Evolutionary conservation across 2,329 filamentous ascomycete genomes (phyloP), one percentile per base, ranked within the genome.

Genomic region (Emmonsiellopsis sp.): DNA sequence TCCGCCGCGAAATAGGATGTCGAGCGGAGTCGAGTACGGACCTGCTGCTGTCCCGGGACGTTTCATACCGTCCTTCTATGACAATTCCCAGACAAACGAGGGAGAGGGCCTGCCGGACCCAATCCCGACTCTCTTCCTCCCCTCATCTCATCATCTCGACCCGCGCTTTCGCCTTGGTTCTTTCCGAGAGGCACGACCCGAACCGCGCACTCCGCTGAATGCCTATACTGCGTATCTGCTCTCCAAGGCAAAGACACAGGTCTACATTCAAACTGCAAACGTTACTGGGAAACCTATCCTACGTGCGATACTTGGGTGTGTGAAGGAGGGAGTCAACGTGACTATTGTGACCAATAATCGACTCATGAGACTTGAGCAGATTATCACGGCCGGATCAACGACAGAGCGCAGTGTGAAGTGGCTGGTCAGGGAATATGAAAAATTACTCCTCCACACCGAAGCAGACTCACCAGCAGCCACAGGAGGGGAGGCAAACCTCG

Each of bases 301-400:
- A 0, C 69, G 78, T 0, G 81, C 79, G 0, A 66, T 94, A 0
- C 60, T 86, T 0, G 70, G 70, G 0, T 85, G 86, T 0, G 70
- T 92, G 0, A 60, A 70, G 3, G 78, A 86, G 1, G 86, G 87
- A 1, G 79, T 93, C 9, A 69, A 85, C 52, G 81, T 94, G 1
- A 74, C 74, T 7, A 78, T 91, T 43, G 73, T 86, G 6, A 89
- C 86, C 0, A 84, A 82, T 58, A 77, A 78, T 55, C 73, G 75
- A 11, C 83, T 91, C 76, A 91, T 90, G 87, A 64, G 87, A 13
- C 70, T 88, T 32, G 89, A 94, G 70, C 89, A 94, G 66, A 73
- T 93, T n/a, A 73, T 89, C 26, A 93, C 88, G 0, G 84, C 87
- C 0, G 85, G 85, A 0, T 90, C 85, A 0, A 88, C 84, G 0